Evolutionary conservation across 345 rosid species (phyloP).

Genomic region (Syzygium jambos): DNA sequence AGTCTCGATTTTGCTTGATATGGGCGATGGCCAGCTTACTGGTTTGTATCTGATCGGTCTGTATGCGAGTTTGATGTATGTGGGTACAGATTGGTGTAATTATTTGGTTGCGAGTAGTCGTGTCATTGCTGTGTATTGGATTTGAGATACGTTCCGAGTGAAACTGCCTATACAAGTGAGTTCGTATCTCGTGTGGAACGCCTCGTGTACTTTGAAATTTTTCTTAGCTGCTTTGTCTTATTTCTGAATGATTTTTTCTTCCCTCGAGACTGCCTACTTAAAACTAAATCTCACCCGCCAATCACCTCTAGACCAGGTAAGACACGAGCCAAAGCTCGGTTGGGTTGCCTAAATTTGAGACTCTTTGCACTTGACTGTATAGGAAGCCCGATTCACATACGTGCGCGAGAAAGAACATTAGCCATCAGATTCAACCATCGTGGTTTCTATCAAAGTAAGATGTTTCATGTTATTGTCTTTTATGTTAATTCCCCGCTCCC

Average conservation of each 20-base stretch:
- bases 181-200: not conserved
- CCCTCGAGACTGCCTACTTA: not conserved
- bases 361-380: not conserved
- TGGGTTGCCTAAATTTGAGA: not conserved
- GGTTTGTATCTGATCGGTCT: not conserved
- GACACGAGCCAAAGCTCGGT: not conserved
- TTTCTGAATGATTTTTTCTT: not conserved
- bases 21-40: not conserved
- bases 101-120: not conserved
- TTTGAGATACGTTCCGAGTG: not conserved
- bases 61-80: not conserved
- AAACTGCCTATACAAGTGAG: not conserved
- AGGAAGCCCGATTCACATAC: not conserved
- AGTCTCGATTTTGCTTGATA: not conserved
- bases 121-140: not conserved
- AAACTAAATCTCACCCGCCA: not conserved
- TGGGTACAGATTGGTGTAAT: not conserved
- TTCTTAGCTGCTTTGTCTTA: not conserved
- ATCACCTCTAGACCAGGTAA: not conserved
- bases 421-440: not conserved
- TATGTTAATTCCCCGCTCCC: not conserved
- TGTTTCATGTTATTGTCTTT: not conserved
- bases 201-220: not conserved
- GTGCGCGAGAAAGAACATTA: not conserved
- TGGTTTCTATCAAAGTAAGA: not conserved